Evolutionary conservation across 768 basidiomycete species (phyloP), one percentile per base, ranked within the genome.

Genomic region (Botryobasidium botryosum): DNA sequence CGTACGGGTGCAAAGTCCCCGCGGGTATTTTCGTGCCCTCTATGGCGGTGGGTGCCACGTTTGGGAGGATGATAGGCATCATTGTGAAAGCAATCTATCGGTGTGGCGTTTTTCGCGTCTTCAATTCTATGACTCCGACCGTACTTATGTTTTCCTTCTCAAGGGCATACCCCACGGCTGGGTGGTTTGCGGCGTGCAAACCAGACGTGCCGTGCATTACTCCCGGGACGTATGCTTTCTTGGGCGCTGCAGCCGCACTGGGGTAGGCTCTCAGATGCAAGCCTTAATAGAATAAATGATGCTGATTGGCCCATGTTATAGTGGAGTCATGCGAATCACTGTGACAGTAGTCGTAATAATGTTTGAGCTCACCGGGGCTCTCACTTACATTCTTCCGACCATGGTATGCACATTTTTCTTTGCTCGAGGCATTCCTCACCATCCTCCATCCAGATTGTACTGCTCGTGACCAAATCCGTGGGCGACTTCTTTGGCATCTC

Each of bases 271-370:
- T n/a, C n/a, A n/a, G n/a, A n/a, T n/a, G n/a, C n/a, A n/a, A n/a
- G n/a, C n/a, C n/a, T 12, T 12, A 39, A 39, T 21, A 39, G 37
- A 13, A 13, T 2, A 15, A 21, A 31, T 33, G 17, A 35, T 35
- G 23, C 23, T 8, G 44, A 23, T 23, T 35, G 18, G 27, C 33
- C 21, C 27, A 24, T 25, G 18, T 44, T 37, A 27, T 55, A 92
- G 94, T 44, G 92, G 94, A 27, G 77, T 97, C 43, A 99, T 96
- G 73, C 74, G 91, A 53, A 84, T 97, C 47, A 99, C 94, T 0
- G 88, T 97, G 23, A 87, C 91, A 0, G 90, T 99, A 4, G 94
- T 97, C 6, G 94, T 97, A 28, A 91, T 99, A 61, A 97, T 99
- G 90, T 97, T 96, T 59, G 92, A 97, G 56, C 69, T 99, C 17